Conservation (phyloP, 331 rosid genomes). For the Pyrus hybrid region DNA sequence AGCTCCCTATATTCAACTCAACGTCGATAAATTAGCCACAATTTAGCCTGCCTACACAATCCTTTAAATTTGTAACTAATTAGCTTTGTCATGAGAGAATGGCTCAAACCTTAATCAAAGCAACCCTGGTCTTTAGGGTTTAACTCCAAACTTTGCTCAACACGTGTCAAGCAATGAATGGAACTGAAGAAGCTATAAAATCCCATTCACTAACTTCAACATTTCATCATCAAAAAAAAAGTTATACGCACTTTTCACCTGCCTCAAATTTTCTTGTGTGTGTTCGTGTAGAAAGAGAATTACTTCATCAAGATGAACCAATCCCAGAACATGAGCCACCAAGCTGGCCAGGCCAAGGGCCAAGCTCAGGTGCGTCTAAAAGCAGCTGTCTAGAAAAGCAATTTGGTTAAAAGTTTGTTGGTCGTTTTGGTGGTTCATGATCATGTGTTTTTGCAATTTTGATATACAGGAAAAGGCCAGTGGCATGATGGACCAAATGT, state of each 20-base stretch:
- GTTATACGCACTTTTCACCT: not conserved
- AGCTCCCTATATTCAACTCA: too few relatives aligned
- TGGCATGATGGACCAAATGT: too few relatives aligned
- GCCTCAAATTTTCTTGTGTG: not conserved
- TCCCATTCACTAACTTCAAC: not conserved
- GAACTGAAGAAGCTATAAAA: not conserved
- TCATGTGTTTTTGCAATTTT: not conserved
- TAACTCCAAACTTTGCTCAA: not conserved
- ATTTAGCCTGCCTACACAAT: too few relatives aligned
- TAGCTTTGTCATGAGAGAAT: not conserved
- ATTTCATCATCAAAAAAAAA: not conserved
- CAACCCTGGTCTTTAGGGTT: not conserved
- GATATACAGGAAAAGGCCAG: constrained; percentile 40
- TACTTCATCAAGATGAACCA: constrained; percentile 11
- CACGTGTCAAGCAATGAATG: not conserved
- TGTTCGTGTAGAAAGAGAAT: not conserved
- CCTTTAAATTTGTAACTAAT: not conserved
- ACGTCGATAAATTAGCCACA: too few relatives aligned
- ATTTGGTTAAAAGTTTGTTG: too few relatives aligned
- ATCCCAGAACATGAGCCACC: constrained; percentile 17
- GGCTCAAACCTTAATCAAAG: not conserved
- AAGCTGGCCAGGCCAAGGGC: constrained; percentile 44
- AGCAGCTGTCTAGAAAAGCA: not conserved
- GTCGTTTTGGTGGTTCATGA: not conserved
- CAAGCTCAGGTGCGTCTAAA: constrained; percentile 33